Conservation (phyloP, 371 early-diverging fungal genomes). For the Syncephalastrum racemosum region DNA sequence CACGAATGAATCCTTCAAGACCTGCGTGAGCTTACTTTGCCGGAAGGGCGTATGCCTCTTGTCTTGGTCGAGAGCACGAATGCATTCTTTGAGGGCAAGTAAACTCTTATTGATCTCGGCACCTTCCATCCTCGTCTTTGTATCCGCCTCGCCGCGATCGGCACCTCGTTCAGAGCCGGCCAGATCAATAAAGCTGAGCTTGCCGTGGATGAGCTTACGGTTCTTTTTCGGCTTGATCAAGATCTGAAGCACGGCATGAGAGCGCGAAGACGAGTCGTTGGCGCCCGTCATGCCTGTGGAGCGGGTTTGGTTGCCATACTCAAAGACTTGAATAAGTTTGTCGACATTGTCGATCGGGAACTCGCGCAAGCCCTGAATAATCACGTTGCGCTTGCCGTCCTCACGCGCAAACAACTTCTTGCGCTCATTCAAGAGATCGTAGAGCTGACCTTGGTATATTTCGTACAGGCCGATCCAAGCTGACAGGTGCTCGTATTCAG, state of each 20-base stretch:
- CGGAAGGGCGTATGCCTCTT: constrained; percentile 97
- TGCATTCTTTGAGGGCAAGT: constrained; percentile 97
- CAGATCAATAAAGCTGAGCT: constrained; percentile 86
- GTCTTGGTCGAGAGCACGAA: constrained; percentile 95
- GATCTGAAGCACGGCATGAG: constrained; percentile 93
- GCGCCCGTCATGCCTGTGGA: constrained; percentile 74
- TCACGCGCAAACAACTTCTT: constrained; percentile 94
- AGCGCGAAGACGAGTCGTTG: constrained; percentile 79
- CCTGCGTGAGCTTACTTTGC: constrained; percentile 97
- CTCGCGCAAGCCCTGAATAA: constrained; percentile 86
- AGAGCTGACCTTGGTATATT: constrained; percentile 95
- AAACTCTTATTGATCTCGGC: constrained; percentile 99
- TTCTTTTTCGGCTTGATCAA: constrained; percentile 59
- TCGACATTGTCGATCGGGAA: constrained; percentile 81
- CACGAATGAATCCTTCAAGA: constrained; percentile 97
- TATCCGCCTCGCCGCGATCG: constrained; percentile 92
- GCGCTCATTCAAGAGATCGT: constrained; percentile 89
- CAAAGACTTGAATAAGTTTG: constrained; percentile 90
- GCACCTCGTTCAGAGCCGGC: constrained; percentile 95
- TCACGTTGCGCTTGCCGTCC: constrained; percentile 93
- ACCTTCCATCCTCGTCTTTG: constrained; percentile 95
- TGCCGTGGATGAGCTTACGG: constrained; percentile 59
- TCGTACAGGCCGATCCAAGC: constrained; percentile 94
- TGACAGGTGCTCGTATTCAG: constrained; percentile 72
- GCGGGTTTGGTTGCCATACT: constrained; percentile 85